phyloP scores from a whole-genome alignment of 108 stramenopile species.

The Seminavis robusta region DNA sequence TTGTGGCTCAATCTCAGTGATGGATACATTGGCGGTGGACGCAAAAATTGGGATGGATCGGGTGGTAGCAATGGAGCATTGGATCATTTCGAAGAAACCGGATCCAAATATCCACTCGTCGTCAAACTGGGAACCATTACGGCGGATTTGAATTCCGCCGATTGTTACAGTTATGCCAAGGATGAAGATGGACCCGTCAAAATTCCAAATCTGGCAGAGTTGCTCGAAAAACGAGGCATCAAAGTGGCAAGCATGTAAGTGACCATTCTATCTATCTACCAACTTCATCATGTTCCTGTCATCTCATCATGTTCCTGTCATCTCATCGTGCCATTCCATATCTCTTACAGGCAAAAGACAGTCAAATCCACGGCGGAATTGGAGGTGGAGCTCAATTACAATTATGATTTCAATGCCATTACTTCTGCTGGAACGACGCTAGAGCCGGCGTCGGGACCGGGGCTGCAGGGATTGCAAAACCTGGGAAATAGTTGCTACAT shows the following conservation, averaged over 20 bases:
- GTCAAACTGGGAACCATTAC: slow-evolving; percentile 99
- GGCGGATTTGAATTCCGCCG: slow-evolving; percentile 80
- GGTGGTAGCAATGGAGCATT: slow-evolving; percentile 95
- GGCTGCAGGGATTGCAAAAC: slow-evolving; percentile 92
- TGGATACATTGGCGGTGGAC: slow-evolving; percentile 96
- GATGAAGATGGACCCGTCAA: slow-evolving; percentile 97
- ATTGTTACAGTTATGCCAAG: slow-evolving; percentile 96
- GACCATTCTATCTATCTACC: neutral
- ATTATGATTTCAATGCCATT: slow-evolving; percentile 90
- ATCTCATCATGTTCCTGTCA: neutral
- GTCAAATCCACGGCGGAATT: slow-evolving; percentile 96
- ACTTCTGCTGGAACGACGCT: slow-evolving; percentile 90
- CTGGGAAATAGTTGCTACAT: slow-evolving; percentile 98
- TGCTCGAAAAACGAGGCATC: slow-evolving; percentile 90
- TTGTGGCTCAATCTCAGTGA: slow-evolving; percentile 97
- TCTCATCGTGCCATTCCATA: neutral
- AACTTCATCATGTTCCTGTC: neutral
- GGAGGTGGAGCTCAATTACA: slow-evolving; percentile 96
- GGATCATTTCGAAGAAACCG: slow-evolving; percentile 92
- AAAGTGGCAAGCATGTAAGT: slow-evolving; percentile 60
- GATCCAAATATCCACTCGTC: slow-evolving; percentile 87
- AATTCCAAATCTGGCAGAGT: slow-evolving; percentile 92
- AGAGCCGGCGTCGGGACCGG: slow-evolving; percentile 81
- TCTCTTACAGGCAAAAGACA: slow-evolving; percentile 76
- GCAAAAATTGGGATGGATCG: slow-evolving; percentile 97